Evolutionary conservation across 2,329 filamentous ascomycete genomes (phyloP), one percentile per base, ranked within the genome.

Genomic region (Penicillium sp.): DNA sequence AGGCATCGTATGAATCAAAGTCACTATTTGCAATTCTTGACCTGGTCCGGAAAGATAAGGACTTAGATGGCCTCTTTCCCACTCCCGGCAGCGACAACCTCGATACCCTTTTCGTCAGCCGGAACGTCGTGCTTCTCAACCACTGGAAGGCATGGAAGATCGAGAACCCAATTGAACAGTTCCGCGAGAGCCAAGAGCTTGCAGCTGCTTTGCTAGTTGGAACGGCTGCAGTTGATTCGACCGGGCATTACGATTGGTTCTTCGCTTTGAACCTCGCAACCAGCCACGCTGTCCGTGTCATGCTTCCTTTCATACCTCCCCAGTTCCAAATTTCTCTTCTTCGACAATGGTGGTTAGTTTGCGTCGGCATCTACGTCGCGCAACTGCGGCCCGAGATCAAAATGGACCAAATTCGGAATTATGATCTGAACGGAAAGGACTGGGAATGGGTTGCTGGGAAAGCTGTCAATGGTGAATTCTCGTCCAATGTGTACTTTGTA

Each of bases 141-240:
- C 91, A 97, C 77, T 97, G 92, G 91, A 94, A 95, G 64, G 87
- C 89, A 3, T 97, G 92, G 93, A 80, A 82, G 10, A 81, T 95
- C 23, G 76, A 81, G 9, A 82, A 93, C 59, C 88, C 90, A 0
- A 81, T 82, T n/a, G 81, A 83, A 63, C 88, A 92, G 68, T 95
- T 97, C 70, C 83, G 86, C 57, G 83, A 89, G 56, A 90, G 87
- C 1, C 85, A 88, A 62, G 77, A 80, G 57, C 75, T 82, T 3
- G 84, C 84, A 2, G 77, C 81, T 0, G 76, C 77, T 0, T 59
- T 82, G 2, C 62, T 80, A 5, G 69, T 76, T 15, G 72, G 74
- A 9, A 75, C 75, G 0, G 64, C 62, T 15, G 25, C 47, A 17
- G 47, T 12, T 12, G 66, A 67, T 25, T 56, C 58, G 1, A 64